Base-by-base conservation (phyloP, 495 filamentous ascomycete species). In the Stereocaulon alpinum region DNA sequence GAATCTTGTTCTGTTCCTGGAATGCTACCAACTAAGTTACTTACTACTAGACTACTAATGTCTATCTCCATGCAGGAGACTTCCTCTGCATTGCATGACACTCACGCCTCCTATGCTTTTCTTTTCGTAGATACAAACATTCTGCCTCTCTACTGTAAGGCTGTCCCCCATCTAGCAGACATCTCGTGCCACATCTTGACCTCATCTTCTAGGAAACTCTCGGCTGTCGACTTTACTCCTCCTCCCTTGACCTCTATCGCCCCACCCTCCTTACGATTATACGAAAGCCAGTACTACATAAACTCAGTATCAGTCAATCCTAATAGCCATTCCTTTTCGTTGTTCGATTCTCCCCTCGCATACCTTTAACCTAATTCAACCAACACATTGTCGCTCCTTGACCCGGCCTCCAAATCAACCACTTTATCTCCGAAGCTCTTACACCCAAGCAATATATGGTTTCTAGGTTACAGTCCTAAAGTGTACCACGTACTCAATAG, bases 1-100 rank as follows among this genome's bases (percentile, higher is more conserved):
- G 15, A 58, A 63, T 63, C 61, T 63, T 59, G 61, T 60, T 45
- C 48, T 59, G 60, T 55, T 41, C 55, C 60, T 62, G 54, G 52
- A 45, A 57, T 50, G 45, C 32, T 59, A 30, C 48, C 57, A 42
- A 15, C 34, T 30, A n/a, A n/a, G n/a, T n/a, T n/a, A n/a, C n/a
- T n/a, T n/a, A 57, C 24, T 45, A 44, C 42, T 56, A 40, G 34
- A 44, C 29, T 14, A 37, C 41, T 56, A 27, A 41, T 27, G 18
- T 27, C 41, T 42, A 56, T 42, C 32, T 42, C 45, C 47, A 61
- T 61, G 52, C 44, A 44, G 48, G 47, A 53, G 40, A 37, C 51
- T 45, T 61, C 47, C 60, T 57, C 60, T 30, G 40, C 45, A 61
- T 49, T 56, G 42, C 60, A 41, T 55, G 15, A 32, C 44, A 50